These are phyloP conservation scores for Wakefieldia striispora DNA, from an alignment of 768 basidiomycete genomes.

Conservation along the genomic window DNA sequence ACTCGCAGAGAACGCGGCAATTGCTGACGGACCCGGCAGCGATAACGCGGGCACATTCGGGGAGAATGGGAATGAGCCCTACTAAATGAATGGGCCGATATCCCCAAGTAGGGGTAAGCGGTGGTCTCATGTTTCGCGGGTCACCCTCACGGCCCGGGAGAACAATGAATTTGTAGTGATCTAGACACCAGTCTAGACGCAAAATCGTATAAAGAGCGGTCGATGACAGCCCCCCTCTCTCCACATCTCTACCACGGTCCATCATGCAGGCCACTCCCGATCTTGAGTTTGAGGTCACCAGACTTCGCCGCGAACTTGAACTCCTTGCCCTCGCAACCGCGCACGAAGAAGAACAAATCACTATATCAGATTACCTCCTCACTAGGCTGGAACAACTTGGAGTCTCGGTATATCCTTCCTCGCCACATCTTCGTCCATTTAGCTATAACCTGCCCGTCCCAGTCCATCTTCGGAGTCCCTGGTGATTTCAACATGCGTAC, in stretches of 20 bases:
- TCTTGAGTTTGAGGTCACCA: conserved; percentile 46
- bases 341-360: conserved; percentile 39
- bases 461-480: conserved; percentile 83
- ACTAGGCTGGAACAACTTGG: conserved; percentile 61
- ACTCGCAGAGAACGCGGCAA: too few species aligned
- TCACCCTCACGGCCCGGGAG: too few species aligned
- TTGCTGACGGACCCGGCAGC: too few species aligned
- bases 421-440: not conserved
- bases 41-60: conserved; percentile 28
- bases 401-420: conserved; percentile 49
- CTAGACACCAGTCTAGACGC: too few species aligned
- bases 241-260: not conserved
- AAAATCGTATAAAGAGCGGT: not conserved
- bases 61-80: conserved; percentile 5
- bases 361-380: conserved; percentile 60
- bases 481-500: conserved; percentile 79
- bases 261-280: conserved; percentile 16
- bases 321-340: conserved; percentile 39
- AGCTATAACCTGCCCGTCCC: not conserved
- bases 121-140: too few species aligned
- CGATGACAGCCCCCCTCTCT: not conserved
- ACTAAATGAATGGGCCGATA: conserved; percentile 24
- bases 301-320: conserved; percentile 40
- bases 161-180: too few species aligned
- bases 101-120: too few species aligned